Evolutionary conservation across 2,329 filamentous ascomycete species (phyloP), one percentile per base, ranked within the genome.

Genomic region (Aspergillus clavatus): DNA sequence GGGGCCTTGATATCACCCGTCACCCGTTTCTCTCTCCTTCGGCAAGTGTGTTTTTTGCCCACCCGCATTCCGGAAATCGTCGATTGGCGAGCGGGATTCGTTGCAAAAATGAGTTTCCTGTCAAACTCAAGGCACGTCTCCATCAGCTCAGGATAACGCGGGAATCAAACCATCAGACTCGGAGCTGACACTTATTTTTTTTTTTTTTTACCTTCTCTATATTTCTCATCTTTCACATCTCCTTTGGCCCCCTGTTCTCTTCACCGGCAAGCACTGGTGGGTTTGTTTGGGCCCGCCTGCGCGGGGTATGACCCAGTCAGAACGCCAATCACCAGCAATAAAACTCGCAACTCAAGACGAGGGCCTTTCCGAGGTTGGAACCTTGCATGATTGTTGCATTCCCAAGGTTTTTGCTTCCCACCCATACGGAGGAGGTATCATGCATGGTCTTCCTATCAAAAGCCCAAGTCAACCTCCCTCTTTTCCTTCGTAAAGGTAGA

Each of bases 291-390:
- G 52, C 56, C 57, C 56, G 51, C 53, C 45, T 56, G 59, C 59
- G 58, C 59, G 57, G 58, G 58, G 53, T 57, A 55, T 52, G 45
- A 52, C 51, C 45, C 38, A 49, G 46, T 7, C 28, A 36, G 23
- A 24, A 40, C 39, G 43, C 59, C 61, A 64, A 63, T 63, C 55
- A 61, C 5, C 33, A 36, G 19, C 11, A 7, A 3, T n/a, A 14
- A n/a, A 8, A 22, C n/a, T 8, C 18, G 8, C 14, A 26, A 38
- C 40, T 45, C 22, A 27, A 53, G 26, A 46, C 41, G 38, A 46
- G 40, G 46, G 43, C 42, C 46, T 51, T 61, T 59, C 62, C 60
- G 48, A 59, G 59, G 40, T 55, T 51, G 53, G 57, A 58, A 55
- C 51, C 56, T 54, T 64, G 58, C 57, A 62, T 57, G 31, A 35